A percentile compares a stretch with the other conserved stretches of the same genome.
phyloP scores from a whole-genome alignment of 768 basidiomycete genomes.

The Calocera cornea region DNA sequence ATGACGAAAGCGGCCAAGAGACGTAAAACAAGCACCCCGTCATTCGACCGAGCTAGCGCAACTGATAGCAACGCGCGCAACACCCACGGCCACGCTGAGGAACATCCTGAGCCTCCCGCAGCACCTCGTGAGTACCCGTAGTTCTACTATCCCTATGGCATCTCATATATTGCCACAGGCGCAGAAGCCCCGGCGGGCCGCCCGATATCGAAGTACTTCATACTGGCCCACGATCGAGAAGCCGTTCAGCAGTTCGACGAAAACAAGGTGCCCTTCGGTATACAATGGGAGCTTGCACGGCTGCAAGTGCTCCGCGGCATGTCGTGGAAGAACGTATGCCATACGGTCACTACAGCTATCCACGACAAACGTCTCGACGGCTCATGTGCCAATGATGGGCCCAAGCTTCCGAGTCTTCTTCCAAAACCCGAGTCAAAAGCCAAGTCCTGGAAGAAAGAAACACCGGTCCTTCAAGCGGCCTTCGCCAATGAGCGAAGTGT shows the following conservation, averaged over 20 bases:
- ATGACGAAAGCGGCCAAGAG: not conserved
- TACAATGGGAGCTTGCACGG: slow-evolving; percentile 43
- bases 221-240: slow-evolving; percentile 11
- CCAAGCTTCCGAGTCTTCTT: slow-evolving; percentile 18
- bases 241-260: slow-evolving; percentile 19
- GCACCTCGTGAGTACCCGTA: too few relatives aligned
- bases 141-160: too few relatives aligned
- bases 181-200: too few relatives aligned
- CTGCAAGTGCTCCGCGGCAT: slow-evolving; percentile 25
- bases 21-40: too few relatives aligned
- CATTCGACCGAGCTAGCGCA: too few relatives aligned
- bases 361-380: slow-evolving; percentile 13
- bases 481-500: slow-evolving; percentile 12
- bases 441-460: too few relatives aligned
- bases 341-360: slow-evolving; percentile 20
- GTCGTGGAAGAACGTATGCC: slow-evolving; percentile 23
- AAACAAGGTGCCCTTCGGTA: slow-evolving; percentile 31
- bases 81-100: too few relatives aligned
- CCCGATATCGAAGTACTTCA: not conserved
- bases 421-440: not conserved
- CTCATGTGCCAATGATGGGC: slow-evolving; percentile 25
- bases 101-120: too few relatives aligned
- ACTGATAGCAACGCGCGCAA: too few relatives aligned
- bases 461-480: not conserved
- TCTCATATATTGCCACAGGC: too few relatives aligned